Conservation (phyloP, 495 filamentous ascomycete genomes). For the Penicillium chermesinum region DNA sequence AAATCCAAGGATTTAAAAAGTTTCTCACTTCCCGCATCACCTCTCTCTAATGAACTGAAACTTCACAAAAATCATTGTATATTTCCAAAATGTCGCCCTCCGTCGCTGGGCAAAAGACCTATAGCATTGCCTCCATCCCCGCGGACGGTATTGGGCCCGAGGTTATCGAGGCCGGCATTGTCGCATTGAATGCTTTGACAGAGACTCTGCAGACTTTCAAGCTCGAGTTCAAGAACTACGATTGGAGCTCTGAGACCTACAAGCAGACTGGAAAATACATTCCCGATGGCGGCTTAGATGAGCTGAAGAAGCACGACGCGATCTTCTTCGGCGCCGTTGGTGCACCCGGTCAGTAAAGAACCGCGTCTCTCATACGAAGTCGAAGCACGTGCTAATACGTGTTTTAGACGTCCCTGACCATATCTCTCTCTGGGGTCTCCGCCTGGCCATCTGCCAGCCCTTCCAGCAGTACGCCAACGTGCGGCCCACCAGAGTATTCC, state of each 20-base stretch:
- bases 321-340: conserved; percentile 56
- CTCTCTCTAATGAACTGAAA: not conserved
- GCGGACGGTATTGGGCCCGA: conserved; percentile 54
- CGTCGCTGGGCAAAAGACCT: conserved; percentile 22
- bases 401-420: conserved; percentile 50
- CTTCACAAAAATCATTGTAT: not conserved
- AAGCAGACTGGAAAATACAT: conserved; percentile 50
- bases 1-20: not conserved
- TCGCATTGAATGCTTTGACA: conserved; percentile 40
- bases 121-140: conserved; percentile 48
- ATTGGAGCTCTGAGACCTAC: conserved; percentile 51
- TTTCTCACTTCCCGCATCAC: not conserved
- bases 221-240: conserved; percentile 44
- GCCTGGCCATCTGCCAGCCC: conserved; percentile 50
- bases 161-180: conserved; percentile 45
- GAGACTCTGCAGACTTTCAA: conserved; percentile 43
- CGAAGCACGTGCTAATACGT: conserved; percentile 2
- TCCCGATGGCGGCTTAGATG: conserved; percentile 48
- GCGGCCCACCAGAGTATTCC: conserved; percentile 47
- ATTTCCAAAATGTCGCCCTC: conserved; percentile 14
- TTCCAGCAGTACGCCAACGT: conserved; percentile 55
- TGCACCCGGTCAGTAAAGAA: conserved; percentile 38
- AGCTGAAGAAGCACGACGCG: conserved; percentile 48
- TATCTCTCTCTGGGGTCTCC: conserved; percentile 52
- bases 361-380: too few species aligned